Percentiles rank a stretch among this genome's conserved stretches.
These are phyloP conservation scores for Monilinia polystroma DNA, from an alignment of 2,329 filamentous ascomycete genomes.

Conservation along the genomic window DNA sequence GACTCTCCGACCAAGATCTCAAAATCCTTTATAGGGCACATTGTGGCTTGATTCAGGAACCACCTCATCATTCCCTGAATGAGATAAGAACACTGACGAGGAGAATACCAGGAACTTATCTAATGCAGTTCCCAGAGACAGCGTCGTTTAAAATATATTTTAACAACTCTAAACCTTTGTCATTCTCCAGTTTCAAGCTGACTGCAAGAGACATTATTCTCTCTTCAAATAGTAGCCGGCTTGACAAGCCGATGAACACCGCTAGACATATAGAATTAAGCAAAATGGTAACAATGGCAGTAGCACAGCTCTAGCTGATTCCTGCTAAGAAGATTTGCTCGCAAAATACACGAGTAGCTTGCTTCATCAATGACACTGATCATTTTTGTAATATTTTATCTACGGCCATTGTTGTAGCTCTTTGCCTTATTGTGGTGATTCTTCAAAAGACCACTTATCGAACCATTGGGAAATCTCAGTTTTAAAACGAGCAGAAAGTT, in stretches of 20 bases:
- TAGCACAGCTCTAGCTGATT: slow-evolving; percentile 39
- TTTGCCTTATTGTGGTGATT: slow-evolving; percentile 45
- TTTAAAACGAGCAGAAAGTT: slow-evolving; percentile 9
- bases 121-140: background rate
- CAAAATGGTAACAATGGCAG: slow-evolving; percentile 43
- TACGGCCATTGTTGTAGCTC: slow-evolving; percentile 47
- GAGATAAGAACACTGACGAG: background rate
- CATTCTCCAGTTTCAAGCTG: no score
- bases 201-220: slow-evolving; percentile 38
- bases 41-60: background rate
- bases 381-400: slow-evolving; percentile 18
- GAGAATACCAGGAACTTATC: background rate
- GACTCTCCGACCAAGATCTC: background rate
- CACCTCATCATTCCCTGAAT: background rate
- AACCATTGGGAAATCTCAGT: slow-evolving; percentile 49
- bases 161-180: no score
- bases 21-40: background rate
- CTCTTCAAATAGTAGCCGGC: slow-evolving; percentile 47
- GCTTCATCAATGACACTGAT: background rate
- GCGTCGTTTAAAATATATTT: background rate
- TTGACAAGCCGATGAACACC: slow-evolving; percentile 45
- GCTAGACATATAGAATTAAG: slow-evolving; percentile 35
- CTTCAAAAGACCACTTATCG: slow-evolving; percentile 48
- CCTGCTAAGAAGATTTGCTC: slow-evolving; percentile 33
- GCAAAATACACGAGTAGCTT: background rate